Percentiles rank a stretch among this genome's conserved stretches.
phyloP scores from a whole-genome alignment of 345 rosid genomes.

The Eucalyptus sp. region DNA sequence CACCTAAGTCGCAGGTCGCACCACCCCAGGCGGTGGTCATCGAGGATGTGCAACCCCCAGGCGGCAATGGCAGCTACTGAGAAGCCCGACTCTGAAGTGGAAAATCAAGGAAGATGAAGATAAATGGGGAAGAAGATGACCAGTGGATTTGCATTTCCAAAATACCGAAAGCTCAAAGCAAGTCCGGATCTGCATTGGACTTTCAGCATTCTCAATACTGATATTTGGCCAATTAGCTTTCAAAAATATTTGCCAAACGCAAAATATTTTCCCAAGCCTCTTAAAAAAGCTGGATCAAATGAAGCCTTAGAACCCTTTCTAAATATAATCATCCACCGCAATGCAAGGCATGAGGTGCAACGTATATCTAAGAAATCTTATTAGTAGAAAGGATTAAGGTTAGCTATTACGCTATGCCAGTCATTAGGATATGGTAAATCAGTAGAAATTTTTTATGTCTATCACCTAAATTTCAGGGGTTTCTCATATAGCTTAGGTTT shows the following conservation, averaged over 20 bases:
- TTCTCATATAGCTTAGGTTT: neutral
- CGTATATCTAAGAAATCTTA: neutral
- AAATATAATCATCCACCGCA: neutral
- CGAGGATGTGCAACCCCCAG: accelerated
- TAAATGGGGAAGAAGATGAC: no score
- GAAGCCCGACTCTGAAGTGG: accelerated
- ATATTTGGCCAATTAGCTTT: no score
- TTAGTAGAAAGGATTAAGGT: neutral
- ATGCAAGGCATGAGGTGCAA: neutral
- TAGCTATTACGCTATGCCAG: neutral
- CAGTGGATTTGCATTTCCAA: no score
- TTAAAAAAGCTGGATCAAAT: accelerated
- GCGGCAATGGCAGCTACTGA: accelerated
- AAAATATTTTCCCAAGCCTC: accelerated
- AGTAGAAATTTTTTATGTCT: neutral
- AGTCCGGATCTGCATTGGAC: accelerated
- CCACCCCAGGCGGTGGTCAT: no score
- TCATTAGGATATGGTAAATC: neutral
- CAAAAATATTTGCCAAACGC: no score
- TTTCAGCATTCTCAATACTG: accelerated
- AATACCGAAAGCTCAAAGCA: no score
- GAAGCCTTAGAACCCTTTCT: neutral
- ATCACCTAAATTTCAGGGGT: neutral
- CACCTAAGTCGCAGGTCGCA: accelerated
- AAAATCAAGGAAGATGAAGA: no score